Percentiles rank a stretch among this genome's conserved stretches.
Evolutionary conservation across 371 early-diverging fungal species (phyloP).

Genomic region (Lichtheimia ramosa): DNA sequence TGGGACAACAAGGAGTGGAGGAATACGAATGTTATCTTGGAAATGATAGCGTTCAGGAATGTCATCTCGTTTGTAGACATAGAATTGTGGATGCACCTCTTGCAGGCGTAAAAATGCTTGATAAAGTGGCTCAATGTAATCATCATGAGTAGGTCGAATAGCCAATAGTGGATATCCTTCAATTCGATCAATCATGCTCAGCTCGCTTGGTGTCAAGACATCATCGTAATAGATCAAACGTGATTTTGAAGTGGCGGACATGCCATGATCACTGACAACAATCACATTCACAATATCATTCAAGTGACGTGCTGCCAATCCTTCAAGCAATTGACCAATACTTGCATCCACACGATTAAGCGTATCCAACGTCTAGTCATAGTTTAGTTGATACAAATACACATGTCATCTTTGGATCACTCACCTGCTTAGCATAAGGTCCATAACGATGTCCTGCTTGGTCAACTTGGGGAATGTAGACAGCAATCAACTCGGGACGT

Average conservation of each 20-base stretch:
- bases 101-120: conserved; percentile 34
- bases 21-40: conserved; percentile 58
- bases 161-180: conserved; percentile 40
- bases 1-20: conserved; percentile 75
- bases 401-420: conserved; percentile 24
- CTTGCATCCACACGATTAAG: conserved; percentile 61
- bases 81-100: conserved; percentile 40
- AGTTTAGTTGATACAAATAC: background rate
- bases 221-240: conserved; percentile 76
- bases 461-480: conserved; percentile 86
- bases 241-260: conserved; percentile 65
- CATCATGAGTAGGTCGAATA: conserved; percentile 38
- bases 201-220: conserved; percentile 31
- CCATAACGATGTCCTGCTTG: conserved; percentile 81
- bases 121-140: conserved; percentile 31
- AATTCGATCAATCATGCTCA: conserved; percentile 27
- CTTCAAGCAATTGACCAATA: conserved; percentile 62
- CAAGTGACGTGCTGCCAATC: conserved; percentile 60
- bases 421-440: conserved; percentile 65
- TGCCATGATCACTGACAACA: conserved; percentile 93
- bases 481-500: conserved; percentile 76
- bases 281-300: conserved; percentile 79
- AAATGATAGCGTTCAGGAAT: conserved; percentile 69
- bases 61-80: conserved; percentile 63
- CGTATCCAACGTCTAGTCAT: conserved; percentile 29